Evolutionary conservation across 306 rosid species (phyloP), one percentile per base, ranked within the genome.

Genomic region (Prunus mira): DNA sequence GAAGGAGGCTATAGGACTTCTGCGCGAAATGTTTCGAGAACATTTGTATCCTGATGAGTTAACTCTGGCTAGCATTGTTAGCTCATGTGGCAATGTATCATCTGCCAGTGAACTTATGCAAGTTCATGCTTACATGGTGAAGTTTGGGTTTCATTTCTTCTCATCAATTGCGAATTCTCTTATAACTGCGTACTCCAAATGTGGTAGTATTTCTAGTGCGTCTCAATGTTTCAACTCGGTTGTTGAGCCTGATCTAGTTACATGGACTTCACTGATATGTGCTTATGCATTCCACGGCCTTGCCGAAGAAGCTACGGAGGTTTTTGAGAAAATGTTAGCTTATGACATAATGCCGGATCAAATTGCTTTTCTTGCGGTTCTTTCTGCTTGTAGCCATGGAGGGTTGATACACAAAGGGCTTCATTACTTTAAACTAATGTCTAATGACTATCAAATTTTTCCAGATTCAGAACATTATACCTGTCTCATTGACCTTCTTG

Each of bases 271-370:
- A 52, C 64, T 88, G 76, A 78, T 91, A 78, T 83, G 72, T 60
- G 91, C 93, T 73, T 88, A 78, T 85, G 93, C 93, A 66, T 87
- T 89, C 68, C 97, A 89, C 77, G 91, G 96, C 72, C 84, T 87
- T 79, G 90, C 91, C 76, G 64, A 66, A 70, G 82, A 88, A 81
- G 93, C 98, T 14, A 72, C 61, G 4, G 76, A 74, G 71, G 70
- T 76, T 50, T 91, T 93, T 41, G 94, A 90, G 79, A 87, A 84
- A 79, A 93, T 91, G 92, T 55, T 86, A 78, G 79, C 86, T 22
- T 18, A 41, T 72, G 93, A 86, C 69, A 50, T 79, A 47, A 64
- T n/a, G 45, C 98, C 97, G 0, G 96, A 93, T 72, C 61, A 20
- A 67, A 68, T 91, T 45, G 77, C 89, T 17, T 87, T 93, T 74